A percentile compares a stretch with the other conserved stretches of the same genome.
Evolutionary conservation across 768 basidiomycete species (phyloP).

Genomic region (Astraeus odoratus): DNA sequence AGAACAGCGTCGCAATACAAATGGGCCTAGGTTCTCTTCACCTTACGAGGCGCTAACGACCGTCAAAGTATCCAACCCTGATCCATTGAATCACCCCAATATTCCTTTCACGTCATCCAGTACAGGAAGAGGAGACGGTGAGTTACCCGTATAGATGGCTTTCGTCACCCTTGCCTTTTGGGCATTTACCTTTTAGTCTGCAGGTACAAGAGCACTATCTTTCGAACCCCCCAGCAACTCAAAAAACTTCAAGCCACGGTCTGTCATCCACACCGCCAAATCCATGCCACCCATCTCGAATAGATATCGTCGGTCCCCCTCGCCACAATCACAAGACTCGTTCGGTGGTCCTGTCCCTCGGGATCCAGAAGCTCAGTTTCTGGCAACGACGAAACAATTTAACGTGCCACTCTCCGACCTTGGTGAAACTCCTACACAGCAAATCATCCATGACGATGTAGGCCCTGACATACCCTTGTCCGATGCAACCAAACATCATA

Average conservation of each 20-base stretch:
- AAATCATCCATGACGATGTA: constrained; percentile 21
- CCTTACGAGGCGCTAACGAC: constrained; percentile 19
- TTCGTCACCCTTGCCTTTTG: constrained; percentile 14
- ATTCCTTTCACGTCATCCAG: constrained; percentile 22
- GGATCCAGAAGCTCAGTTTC: constrained; percentile 39
- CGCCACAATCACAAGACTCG: constrained; percentile 50
- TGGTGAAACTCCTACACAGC: constrained; percentile 27
- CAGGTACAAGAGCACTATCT: constrained; percentile 27
- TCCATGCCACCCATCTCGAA: constrained; percentile 18
- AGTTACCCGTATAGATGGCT: constrained; percentile 18
- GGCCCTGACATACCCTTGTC: constrained; percentile 49
- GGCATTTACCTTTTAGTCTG: constrained; percentile 21
- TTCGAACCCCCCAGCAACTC: constrained; percentile 28
- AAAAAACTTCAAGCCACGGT: constrained; percentile 8
- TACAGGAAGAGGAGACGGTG: constrained; percentile 25
- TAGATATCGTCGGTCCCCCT: constrained; percentile 28
- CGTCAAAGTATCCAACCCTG: constrained; percentile 23
- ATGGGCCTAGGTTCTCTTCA: constrained; percentile 12
- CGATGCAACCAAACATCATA: constrained; percentile 31
- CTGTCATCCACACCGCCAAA: constrained; percentile 12
- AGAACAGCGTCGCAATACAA: constrained; percentile 10
- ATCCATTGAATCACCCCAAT: constrained; percentile 18
- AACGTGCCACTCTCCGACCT: constrained; percentile 54
- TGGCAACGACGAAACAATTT: constrained; percentile 45
- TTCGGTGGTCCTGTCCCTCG: constrained; percentile 48